Evolutionary conservation across 1,284 basidiomycete species (phyloP), one percentile per base, ranked within the genome.

Genomic region (Pseudozyma hubeiensis): DNA sequence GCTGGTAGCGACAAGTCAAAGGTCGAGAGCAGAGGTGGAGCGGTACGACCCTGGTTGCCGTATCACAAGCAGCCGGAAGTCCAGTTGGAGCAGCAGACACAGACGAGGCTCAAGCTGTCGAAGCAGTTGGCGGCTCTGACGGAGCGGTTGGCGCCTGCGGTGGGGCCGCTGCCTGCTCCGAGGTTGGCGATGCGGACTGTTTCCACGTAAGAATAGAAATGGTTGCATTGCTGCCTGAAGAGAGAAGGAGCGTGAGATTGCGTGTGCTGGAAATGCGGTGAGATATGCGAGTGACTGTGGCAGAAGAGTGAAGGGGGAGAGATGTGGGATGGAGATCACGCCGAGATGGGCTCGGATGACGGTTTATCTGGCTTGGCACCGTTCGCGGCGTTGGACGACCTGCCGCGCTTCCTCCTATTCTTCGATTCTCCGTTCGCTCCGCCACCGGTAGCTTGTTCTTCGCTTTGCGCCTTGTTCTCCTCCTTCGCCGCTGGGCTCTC

Each of bases 61-160:
- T 68, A 73, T 11, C 56, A 68, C 50, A 67, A 68, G 44, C 64
- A 64, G 39, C 70, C 70, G 8, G 48, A 55, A 30, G 51, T 68
- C 4, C 64, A 68, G 57, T 39, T 67, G 24, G 50, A 64, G 24
- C 53, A 44, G 14, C 70, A 73, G 43, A 45, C 46, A 19, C 56
- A 44, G 50, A 52, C 50, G 7, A 49, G 61, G 13, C 46, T 30
- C 8, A 48, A 46, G n/a, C 40, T 73, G 37, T 3, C 53, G 13
- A 44, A 39, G 13, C 64, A 73, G 40, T 34, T 73, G 29, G 29
- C 60, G 35, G 41, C 55, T 8, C 40, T 59, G 0, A 44, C 59
- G 24, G 64, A 66, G 19, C 47, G 55, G 24, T 33, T 72, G 43
- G 50, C 39, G 6, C 41, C 47, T 19, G 31, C 37, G 2, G 7